A percentile compares a stretch with the other conserved stretches of the same genome.
phyloP scores from a whole-genome alignment of 306 rosid genomes.

The Abrus pulchellus region DNA sequence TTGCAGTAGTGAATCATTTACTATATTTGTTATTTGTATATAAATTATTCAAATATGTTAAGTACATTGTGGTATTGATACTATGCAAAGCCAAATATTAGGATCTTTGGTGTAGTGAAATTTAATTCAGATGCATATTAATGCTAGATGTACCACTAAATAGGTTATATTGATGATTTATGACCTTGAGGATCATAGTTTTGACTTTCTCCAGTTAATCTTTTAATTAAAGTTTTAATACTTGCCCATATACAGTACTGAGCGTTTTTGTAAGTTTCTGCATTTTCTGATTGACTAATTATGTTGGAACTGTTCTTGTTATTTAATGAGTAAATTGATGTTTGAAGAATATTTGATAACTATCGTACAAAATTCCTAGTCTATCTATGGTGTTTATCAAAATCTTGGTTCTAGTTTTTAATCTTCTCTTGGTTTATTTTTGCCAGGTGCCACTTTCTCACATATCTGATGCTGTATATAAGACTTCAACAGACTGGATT shows the following conservation, averaged over 20 bases:
- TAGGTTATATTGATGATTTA: not conserved
- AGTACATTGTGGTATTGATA: not conserved
- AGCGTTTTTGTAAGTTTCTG: constrained; percentile 6
- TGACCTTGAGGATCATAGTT: constrained; percentile 5
- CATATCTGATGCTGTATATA: constrained; percentile 77
- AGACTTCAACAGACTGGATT: constrained; percentile 84
- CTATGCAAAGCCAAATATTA: not conserved
- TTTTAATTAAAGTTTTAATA: not conserved
- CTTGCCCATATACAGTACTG: not conserved
- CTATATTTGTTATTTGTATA: not conserved
- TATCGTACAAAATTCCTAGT: not conserved
- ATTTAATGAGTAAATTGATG: constrained; percentile 30
- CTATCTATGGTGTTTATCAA: constrained; percentile 15
- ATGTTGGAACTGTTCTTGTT: not conserved
- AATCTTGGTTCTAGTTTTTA: constrained; percentile 31
- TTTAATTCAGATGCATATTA: not conserved
- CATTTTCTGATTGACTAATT: not conserved
- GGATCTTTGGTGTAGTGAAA: constrained; percentile 8
- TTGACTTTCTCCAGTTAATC: not conserved
- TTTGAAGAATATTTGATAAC: constrained; percentile 26
- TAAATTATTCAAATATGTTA: constrained; percentile 21
- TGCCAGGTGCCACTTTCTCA: constrained; percentile 78
- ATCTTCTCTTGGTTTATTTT: constrained; percentile 33
- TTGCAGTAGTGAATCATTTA: not conserved
- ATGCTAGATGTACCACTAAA: no score